Evolutionary conservation across 2,329 filamentous ascomycete genomes (phyloP), one percentile per base, ranked within the genome.

Genomic region (Ceratocystis eucalypticola): DNA sequence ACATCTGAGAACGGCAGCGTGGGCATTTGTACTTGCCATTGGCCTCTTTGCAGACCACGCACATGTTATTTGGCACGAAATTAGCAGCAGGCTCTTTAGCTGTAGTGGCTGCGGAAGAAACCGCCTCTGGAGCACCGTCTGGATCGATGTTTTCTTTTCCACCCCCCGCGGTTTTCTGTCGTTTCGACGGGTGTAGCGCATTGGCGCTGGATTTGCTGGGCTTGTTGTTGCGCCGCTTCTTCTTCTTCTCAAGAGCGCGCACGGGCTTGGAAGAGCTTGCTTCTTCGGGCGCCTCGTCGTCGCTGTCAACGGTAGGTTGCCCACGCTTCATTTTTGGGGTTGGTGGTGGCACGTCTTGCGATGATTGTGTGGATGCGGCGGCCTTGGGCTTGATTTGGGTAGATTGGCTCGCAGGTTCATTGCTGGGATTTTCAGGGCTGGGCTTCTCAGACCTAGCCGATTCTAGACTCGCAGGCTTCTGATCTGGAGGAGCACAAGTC

Each of bases 11-110:
- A 61, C 77, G 74, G 72, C 84, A 87, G 33, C 78, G 78, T n/a
- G 82, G 77, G 69, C 84, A 87, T 71, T 85, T 87, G 74, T 87
- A 87, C 72, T 84, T 86, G 37, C 77, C 77, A 22, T 79, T 75
- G 3, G 77, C 77, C 44, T 73, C 71, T 33, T 79, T 72, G 72
- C 84, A 87, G 41, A 85, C 76, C 4, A 79, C 78, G 70, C 84
- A 87, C 1, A 73, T 20, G 15, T 53, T 59, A n/a, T 55, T 64
- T 15, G 48, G 33, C 2, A 63, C 59, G 2, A 20, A 17, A 41
- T 33, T 65, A 50, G 10, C 15, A n/a, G 22, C 25, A 3, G 20
- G n/a, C 3, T 65, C 37, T 20, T 8, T 15, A 10, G n/a, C 30
- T 12, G n/a, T 17, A n/a, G 61, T 17, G 33, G 30, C 61, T 10